Conservation (phyloP, 2,329 filamentous ascomycete species). For the Achaetomium macrosporum region DNA sequence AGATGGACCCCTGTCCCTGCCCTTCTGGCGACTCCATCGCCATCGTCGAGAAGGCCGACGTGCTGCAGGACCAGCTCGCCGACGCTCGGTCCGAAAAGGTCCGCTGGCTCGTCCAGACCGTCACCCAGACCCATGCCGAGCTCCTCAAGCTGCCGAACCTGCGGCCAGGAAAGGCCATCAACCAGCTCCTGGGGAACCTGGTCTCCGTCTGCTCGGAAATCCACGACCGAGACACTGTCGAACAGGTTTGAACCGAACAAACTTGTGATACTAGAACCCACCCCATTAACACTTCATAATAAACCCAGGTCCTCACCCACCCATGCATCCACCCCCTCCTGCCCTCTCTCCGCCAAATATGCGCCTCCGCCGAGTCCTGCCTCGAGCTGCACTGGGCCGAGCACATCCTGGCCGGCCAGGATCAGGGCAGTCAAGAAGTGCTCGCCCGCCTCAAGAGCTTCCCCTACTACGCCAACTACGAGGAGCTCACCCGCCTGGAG, state of each 20-base stretch:
- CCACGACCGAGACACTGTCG: slow-evolving; percentile 17
- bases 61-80: slow-evolving; percentile 10
- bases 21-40: slow-evolving; percentile 18
- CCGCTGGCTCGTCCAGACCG: slow-evolving; percentile 11
- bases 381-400: slow-evolving; percentile 41
- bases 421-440: slow-evolving; percentile 13
- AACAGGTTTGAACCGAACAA: slow-evolving; percentile 12
- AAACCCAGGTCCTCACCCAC: slow-evolving; percentile 31
- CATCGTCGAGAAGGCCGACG: slow-evolving; percentile 22
- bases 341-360: slow-evolving; percentile 35
- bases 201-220: slow-evolving; percentile 22
- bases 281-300: neutral
- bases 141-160: slow-evolving; percentile 18
- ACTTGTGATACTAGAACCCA: neutral
- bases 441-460: slow-evolving; percentile 33
- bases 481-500: slow-evolving; percentile 43
- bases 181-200: slow-evolving; percentile 21
- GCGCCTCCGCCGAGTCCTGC: slow-evolving; percentile 38
- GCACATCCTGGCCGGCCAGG: slow-evolving; percentile 26
- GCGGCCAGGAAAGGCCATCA: slow-evolving; percentile 17
- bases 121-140: slow-evolving; percentile 18
- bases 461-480: slow-evolving; percentile 45
- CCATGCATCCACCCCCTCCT: slow-evolving; percentile 30
- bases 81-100: slow-evolving; percentile 12
- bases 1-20: slow-evolving; percentile 12